Base-by-base conservation (phyloP, 805 yeast species). In the Brettanomyces custersianus region DNA sequence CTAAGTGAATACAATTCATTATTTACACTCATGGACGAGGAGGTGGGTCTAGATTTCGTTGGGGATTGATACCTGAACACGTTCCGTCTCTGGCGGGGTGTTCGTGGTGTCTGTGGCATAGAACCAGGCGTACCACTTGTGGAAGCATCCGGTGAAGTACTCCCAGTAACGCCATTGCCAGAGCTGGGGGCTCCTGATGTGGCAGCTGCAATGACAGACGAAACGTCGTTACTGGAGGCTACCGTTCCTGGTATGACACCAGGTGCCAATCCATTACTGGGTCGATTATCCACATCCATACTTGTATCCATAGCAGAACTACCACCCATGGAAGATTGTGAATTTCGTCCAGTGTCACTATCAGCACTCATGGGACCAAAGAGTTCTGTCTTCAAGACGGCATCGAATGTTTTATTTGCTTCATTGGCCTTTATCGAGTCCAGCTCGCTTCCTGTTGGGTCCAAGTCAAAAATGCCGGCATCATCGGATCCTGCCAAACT, bases 371-470 rank as follows among this genome's bases (percentile, higher is more conserved):
- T 74, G 51, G 81, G 92, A 12, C 96, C 97, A 64, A 92, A 92
- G 24, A 92, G 61, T 55, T 92, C 98, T 23, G 94, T 83, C 47
- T 83, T 81, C 33, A 92, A 62, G 2, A 92, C 83, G 0, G 90
- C 77, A 37, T 88, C 79, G 57, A 88, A 92, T 0, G 95, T 84
- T 44, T 81, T 65, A 53, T 84, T 84, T 4, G 96, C 95, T 50
- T 84, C 94, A 46, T 79, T 80, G 50, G 78, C 85, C 44, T 76
- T 68, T 43, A 78, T 70, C 26, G 66, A 62, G 42, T 83, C 92
- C 17, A 80, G 61, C 47, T 82, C 94, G 44, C 69, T 19, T 8
- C 25, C 35, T 18, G 20, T 12, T 7, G 28, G n/a, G n/a, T 25
- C 28, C n/a, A 25, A 11, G n/a, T 25, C 28, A 6, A 12, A 8